Conservation (phyloP, 176 grass and related monocot genomes). For the Phragmites australis region DNA sequence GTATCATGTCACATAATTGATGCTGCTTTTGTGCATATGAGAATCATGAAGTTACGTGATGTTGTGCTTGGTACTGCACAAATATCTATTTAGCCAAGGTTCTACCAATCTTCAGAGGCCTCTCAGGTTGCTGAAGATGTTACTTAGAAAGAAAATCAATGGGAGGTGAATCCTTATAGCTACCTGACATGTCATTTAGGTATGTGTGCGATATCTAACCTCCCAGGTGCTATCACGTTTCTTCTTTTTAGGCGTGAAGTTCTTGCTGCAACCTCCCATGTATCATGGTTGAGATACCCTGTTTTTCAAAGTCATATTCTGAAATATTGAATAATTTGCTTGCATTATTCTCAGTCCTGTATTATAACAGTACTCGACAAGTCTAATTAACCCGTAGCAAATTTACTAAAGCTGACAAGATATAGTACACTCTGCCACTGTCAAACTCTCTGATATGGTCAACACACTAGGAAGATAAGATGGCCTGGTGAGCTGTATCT, state of each 20-base stretch:
- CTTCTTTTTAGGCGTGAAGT: background rate
- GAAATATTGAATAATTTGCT: background rate
- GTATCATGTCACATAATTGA: slow-evolving; percentile 10
- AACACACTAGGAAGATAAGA: background rate
- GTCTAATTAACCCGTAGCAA: background rate
- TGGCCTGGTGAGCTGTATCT: background rate
- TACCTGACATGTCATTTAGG: slow-evolving; percentile 24
- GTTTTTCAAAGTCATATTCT: background rate
- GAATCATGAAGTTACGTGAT: background rate
- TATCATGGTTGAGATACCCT: background rate
- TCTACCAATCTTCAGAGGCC: background rate
- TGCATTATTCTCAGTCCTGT: background rate
- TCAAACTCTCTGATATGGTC: background rate
- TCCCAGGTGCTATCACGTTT: background rate
- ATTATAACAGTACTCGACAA: background rate
- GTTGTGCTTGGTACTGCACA: background rate
- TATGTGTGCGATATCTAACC: slow-evolving; percentile 7
- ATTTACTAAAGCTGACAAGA: background rate
- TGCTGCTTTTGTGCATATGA: background rate
- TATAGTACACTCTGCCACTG: background rate
- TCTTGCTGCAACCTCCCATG: background rate
- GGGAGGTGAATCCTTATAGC: background rate
- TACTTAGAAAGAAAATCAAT: background rate
- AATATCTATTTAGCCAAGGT: background rate
- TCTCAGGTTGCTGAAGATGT: background rate